Conservation (phyloP, 805 yeast genomes). For the Wickerhamiella qilinensis region DNA sequence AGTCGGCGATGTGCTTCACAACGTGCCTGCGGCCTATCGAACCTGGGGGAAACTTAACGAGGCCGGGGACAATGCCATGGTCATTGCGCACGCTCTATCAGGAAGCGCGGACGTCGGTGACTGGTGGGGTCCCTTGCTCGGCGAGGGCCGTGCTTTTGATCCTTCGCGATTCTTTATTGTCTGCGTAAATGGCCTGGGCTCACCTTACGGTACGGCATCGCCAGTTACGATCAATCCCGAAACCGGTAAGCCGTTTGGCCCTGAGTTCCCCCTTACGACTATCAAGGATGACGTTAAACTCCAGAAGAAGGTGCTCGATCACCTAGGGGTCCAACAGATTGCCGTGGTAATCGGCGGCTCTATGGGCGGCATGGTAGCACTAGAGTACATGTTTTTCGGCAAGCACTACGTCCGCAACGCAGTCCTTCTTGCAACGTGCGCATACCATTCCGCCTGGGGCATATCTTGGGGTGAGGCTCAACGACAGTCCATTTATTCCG, state of each 20-base stretch:
- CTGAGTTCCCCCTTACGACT: conserved; percentile 86
- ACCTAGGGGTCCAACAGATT: conserved; percentile 57
- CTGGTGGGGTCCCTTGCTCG: conserved; percentile 98
- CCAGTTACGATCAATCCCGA: conserved; percentile 73
- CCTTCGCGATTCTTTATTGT: conserved; percentile 73
- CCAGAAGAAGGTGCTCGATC: conserved; percentile 63
- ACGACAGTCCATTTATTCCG: conserved; percentile 88
- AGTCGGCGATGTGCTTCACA: conserved; percentile 53
- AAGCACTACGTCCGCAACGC: conserved; percentile 48
- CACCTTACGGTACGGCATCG: conserved; percentile 92
- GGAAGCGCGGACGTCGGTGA: conserved; percentile 92
- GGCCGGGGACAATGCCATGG: conserved; percentile 55
- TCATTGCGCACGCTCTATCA: conserved; percentile 91
- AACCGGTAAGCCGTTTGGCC: conserved; percentile 74
- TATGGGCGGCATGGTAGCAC: conserved; percentile 95
- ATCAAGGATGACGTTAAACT: conserved; percentile 82
- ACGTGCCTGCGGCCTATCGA: conserved; percentile 88
- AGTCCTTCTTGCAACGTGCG: conserved; percentile 83
- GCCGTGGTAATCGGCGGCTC: conserved; percentile 93
- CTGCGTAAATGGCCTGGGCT: conserved; percentile 84
- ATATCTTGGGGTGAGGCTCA: conserved; percentile 99
- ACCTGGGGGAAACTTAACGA: conserved; percentile 83
- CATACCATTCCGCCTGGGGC: conserved; percentile 96
- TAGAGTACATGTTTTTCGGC: conserved; percentile 72
- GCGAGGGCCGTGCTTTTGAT: conserved; percentile 76